Evolutionary conservation across 2,329 filamentous ascomycete species (phyloP).

Genomic region (Colletotrichum euphorbiae): DNA sequence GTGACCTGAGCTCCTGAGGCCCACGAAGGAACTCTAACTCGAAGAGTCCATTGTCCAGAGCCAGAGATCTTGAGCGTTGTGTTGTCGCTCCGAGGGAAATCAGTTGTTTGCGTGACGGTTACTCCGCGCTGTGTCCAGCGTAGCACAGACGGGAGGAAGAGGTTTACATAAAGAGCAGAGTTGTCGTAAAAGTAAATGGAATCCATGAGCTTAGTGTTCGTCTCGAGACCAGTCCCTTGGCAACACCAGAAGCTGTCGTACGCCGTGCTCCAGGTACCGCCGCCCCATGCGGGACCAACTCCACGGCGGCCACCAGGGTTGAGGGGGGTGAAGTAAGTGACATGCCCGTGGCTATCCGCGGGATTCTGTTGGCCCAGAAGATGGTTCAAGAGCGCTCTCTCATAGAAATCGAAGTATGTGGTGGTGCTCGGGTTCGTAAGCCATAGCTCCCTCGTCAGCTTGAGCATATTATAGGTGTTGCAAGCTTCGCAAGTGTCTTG

Average conservation of each 20-base stretch:
- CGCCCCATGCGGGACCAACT: slow-evolving; percentile 64
- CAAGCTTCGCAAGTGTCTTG: slow-evolving; percentile 63
- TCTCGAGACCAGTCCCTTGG: slow-evolving; percentile 63
- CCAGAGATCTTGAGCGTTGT: slow-evolving; percentile 52
- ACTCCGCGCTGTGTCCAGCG: slow-evolving; percentile 56
- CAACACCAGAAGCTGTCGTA: slow-evolving; percentile 67
- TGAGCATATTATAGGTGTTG: slow-evolving; percentile 69
- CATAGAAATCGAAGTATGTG: slow-evolving; percentile 65
- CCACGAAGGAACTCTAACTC: slow-evolving; percentile 62
- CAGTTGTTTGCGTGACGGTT: slow-evolving; percentile 56
- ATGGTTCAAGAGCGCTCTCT: slow-evolving; percentile 62
- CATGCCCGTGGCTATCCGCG: slow-evolving; percentile 56
- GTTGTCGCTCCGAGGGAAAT: slow-evolving; percentile 55
- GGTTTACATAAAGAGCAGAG: slow-evolving; percentile 59
- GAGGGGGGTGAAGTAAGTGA: slow-evolving; percentile 65
- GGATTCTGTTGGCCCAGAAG: slow-evolving; percentile 62
- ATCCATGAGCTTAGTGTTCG: slow-evolving; percentile 66
- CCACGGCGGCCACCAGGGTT: slow-evolving; percentile 60
- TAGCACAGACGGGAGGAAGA: slow-evolving; percentile 60
- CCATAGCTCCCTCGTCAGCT: slow-evolving; percentile 65
- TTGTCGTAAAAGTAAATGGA: slow-evolving; percentile 62
- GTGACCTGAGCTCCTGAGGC: slow-evolving; percentile 52
- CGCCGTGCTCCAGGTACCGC: slow-evolving; percentile 66
- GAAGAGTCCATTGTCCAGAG: slow-evolving; percentile 48
- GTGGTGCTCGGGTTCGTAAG: slow-evolving; percentile 53